These are phyloP conservation scores for Geum urbanum DNA, from an alignment of 306 rosid species.

Conservation along the genomic window DNA sequence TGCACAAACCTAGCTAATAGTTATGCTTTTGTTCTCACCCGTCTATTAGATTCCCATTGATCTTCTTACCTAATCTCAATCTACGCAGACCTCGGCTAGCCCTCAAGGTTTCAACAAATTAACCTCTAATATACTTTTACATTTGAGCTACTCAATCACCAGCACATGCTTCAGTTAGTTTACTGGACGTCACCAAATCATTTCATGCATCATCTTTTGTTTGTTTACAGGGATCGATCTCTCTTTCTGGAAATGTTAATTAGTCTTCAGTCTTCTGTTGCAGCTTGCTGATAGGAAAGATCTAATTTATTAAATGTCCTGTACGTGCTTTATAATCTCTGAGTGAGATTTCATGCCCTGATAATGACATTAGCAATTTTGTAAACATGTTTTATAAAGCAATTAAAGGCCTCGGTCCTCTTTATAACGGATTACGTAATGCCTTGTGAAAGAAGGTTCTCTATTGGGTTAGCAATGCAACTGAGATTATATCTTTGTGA, in stretches of 20 bases:
- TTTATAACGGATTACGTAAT: slow-evolving; percentile 34
- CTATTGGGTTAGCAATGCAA: background rate
- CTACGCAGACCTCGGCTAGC: background rate
- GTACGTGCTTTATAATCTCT: slow-evolving; percentile 13
- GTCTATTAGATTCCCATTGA: background rate
- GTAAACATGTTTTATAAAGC: slow-evolving; percentile 4
- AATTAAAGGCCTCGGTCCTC: background rate
- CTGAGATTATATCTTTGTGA: slow-evolving; percentile 20
- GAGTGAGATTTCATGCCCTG: slow-evolving; percentile 33
- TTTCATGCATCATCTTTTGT: slow-evolving; percentile 4
- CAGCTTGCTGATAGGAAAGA: slow-evolving; percentile 4
- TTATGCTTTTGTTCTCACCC: background rate
- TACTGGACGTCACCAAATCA: slow-evolving; percentile 15
- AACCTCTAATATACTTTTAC: background rate
- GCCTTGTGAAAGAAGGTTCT: slow-evolving; percentile 18
- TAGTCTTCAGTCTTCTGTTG: background rate
- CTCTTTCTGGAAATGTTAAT: slow-evolving; percentile 16
- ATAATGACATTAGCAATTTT: slow-evolving; percentile 31
- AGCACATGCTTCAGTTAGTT: slow-evolving; percentile 2
- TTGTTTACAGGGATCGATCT: slow-evolving; percentile 12
- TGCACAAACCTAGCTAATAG: no score
- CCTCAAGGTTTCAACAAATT: background rate
- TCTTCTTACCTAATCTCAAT: background rate
- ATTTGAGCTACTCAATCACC: background rate
- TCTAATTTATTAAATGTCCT: slow-evolving; percentile 13